These are phyloP conservation scores for Hippophae tibetana DNA, from an alignment of 306 rosid genomes.

Conservation along the genomic window DNA sequence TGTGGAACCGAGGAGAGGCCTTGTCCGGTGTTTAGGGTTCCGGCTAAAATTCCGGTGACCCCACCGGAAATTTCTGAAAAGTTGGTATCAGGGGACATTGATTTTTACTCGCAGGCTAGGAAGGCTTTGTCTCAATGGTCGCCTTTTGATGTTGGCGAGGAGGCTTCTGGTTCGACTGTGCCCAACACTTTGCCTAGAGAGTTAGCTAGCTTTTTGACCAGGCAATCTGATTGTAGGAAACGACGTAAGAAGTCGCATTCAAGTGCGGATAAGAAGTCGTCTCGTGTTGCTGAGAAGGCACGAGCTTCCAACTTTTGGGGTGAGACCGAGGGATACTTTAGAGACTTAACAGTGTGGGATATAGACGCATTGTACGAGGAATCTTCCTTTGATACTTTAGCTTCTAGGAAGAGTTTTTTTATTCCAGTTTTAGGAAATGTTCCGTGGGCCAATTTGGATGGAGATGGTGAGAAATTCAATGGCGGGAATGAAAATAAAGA, in stretches of 20 bases:
- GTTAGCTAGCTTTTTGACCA: slow-evolving; percentile 51
- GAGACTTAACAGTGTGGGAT: slow-evolving; percentile 58
- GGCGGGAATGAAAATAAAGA: neutral
- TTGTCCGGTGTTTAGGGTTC: slow-evolving; percentile 33
- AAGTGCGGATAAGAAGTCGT: slow-evolving; percentile 44
- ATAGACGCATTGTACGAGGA: slow-evolving; percentile 46
- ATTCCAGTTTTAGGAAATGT: slow-evolving; percentile 38
- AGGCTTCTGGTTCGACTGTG: slow-evolving; percentile 39
- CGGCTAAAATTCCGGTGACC: slow-evolving; percentile 33
- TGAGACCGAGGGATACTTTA: slow-evolving; percentile 69
- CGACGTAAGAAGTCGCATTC: slow-evolving; percentile 73
- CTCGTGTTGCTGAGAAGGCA: slow-evolving; percentile 43
- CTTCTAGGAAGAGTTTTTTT: slow-evolving; percentile 32
- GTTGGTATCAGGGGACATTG: slow-evolving; percentile 24
- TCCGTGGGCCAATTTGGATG: slow-evolving; percentile 18
- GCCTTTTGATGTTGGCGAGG: slow-evolving; percentile 63
- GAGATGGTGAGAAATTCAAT: slow-evolving; percentile 6
- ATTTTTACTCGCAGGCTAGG: slow-evolving; percentile 64
- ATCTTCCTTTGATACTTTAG: slow-evolving; percentile 36
- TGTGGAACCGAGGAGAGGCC: slow-evolving; percentile 43
- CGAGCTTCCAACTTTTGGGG: slow-evolving; percentile 53
- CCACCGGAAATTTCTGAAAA: slow-evolving; percentile 21
- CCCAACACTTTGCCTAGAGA: slow-evolving; percentile 54
- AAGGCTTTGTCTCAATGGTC: slow-evolving; percentile 67
- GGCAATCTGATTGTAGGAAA: slow-evolving; percentile 52